These are phyloP conservation scores for Cystobasidium sp. DNA, from an alignment of 1,284 basidiomycete species.

Conservation along the genomic window DNA sequence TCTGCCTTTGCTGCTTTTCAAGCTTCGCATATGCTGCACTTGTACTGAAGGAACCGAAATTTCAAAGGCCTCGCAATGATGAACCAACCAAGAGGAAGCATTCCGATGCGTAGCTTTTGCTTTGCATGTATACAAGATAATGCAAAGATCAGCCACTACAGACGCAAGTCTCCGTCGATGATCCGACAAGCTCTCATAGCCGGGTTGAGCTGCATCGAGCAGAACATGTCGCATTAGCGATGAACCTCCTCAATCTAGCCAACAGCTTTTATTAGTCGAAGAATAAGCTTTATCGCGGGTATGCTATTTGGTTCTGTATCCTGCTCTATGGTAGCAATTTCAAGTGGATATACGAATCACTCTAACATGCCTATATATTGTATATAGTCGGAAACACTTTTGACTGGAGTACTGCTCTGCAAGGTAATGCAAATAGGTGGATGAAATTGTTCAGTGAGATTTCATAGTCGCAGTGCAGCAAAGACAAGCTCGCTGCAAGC, in stretches of 20 bases:
- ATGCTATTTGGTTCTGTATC: slow-evolving; percentile 40
- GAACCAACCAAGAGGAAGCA: too few species aligned
- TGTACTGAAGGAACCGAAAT: too few species aligned
- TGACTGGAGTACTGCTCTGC: too few species aligned
- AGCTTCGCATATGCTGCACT: too few species aligned
- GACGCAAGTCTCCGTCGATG: neutral
- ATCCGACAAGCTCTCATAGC: slow-evolving; percentile 39
- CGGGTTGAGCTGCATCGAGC: slow-evolving; percentile 14
- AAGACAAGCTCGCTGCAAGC: neutral
- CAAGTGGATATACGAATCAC: slow-evolving; percentile 41
- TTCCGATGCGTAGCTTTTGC: too few species aligned
- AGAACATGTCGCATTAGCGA: neutral
- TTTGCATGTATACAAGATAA: neutral
- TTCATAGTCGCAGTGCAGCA: neutral
- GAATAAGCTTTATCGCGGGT: slow-evolving; percentile 22
- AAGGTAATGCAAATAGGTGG: neutral
- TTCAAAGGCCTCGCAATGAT: too few species aligned
- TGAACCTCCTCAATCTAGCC: slow-evolving; percentile 20
- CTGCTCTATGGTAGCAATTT: slow-evolving; percentile 21
- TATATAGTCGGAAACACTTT: neutral
- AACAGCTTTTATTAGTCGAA: slow-evolving; percentile 36
- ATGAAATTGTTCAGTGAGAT: neutral
- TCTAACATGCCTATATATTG: slow-evolving; percentile 40
- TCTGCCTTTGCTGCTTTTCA: too few species aligned
- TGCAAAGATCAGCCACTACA: neutral